These are phyloP conservation scores for Tylopilus rubrobrunneus DNA, from an alignment of 768 basidiomycete genomes.

Conservation along the genomic window DNA sequence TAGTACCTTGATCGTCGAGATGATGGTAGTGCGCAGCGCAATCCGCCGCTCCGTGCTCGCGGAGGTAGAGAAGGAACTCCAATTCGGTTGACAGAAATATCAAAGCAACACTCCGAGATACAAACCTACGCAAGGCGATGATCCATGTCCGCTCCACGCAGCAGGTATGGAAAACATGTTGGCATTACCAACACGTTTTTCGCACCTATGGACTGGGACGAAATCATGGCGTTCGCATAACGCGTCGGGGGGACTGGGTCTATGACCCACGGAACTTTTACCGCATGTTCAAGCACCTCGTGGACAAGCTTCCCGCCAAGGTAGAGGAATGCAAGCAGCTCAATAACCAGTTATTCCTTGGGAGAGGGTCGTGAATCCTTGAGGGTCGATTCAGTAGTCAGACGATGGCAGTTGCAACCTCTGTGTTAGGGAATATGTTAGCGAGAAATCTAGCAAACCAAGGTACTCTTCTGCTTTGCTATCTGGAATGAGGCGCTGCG, in stretches of 20 bases:
- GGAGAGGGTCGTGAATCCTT: no score
- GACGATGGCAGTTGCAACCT: no score
- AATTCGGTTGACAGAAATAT: neutral
- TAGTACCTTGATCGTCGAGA: no score
- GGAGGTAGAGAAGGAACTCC: neutral
- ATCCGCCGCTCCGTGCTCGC: neutral
- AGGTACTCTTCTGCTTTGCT: no score
- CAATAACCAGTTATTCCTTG: neutral
- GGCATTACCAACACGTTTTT: neutral
- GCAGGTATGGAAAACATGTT: neutral
- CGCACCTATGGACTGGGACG: neutral
- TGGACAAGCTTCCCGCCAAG: neutral
- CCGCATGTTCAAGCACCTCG: slow-evolving; percentile 3
- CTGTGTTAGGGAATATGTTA: no score
- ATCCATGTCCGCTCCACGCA: neutral
- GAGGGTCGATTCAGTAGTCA: no score
- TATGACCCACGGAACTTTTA: neutral
- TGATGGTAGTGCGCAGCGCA: neutral
- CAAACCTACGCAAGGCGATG: neutral
- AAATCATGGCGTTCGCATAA: neutral
- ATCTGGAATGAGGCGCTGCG: no score
- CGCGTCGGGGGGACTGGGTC: neutral
- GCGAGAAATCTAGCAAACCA: no score
- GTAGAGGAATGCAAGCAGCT: neutral
- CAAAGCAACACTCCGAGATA: neutral